Conservation (phyloP, 2,329 filamentous ascomycete genomes). For the Claviceps spartinae region DNA sequence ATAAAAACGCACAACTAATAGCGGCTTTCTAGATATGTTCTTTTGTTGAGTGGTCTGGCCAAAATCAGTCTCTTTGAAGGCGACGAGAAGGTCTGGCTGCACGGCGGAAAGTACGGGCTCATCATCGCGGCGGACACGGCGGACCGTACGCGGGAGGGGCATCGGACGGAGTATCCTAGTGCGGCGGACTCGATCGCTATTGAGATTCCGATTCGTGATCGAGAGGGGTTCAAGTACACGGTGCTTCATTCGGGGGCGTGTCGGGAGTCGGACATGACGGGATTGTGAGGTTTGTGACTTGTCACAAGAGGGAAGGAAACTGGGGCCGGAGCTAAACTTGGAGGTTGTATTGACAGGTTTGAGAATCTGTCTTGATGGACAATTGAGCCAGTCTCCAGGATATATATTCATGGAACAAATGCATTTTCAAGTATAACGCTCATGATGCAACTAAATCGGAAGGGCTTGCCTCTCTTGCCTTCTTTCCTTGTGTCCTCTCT, state of each 20-base stretch:
- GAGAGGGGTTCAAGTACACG: constrained; percentile 3
- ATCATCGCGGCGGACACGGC: constrained; percentile 29
- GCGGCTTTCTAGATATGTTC: constrained; percentile 15
- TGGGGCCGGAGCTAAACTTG: not conserved
- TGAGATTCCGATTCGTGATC: constrained; percentile 8
- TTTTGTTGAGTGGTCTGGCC: constrained; percentile 25
- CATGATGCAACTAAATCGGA: not conserved
- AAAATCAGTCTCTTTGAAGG: constrained; percentile 27
- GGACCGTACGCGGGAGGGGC: constrained; percentile 25
- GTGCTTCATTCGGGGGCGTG: constrained; percentile 5
- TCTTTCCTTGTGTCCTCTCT: not conserved
- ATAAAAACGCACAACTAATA: not conserved
- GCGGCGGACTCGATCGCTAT: constrained; percentile 22
- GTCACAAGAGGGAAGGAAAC: not conserved
- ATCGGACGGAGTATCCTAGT: constrained; percentile 27
- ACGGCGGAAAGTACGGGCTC: constrained; percentile 26
- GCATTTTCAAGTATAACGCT: not conserved
- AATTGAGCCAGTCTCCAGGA: not conserved
- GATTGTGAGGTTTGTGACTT: not conserved
- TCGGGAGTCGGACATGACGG: not conserved
- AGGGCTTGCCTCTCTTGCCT: not conserved
- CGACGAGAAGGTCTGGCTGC: constrained; percentile 21
- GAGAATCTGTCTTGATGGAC: not conserved
- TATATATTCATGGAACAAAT: not conserved
- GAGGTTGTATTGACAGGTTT: not conserved